Base-by-base conservation (phyloP, 2,329 filamentous ascomycete genomes). In the Blastomyces parvus region DNA sequence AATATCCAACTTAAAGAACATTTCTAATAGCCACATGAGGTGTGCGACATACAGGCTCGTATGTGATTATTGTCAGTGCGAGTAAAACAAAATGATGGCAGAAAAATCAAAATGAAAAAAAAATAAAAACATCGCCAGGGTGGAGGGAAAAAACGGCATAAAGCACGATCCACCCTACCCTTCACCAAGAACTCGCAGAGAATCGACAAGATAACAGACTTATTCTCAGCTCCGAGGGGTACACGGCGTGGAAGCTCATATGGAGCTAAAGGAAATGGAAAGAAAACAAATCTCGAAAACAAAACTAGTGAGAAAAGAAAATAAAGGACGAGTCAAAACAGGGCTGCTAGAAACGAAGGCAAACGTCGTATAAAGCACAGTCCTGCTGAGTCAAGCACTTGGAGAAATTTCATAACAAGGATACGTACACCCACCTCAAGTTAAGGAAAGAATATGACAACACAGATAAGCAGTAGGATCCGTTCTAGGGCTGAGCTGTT, bases 281-380 rank as follows among this genome's bases (percentile, higher is more conserved):
- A 48, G n/a, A 11, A 48, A 50, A 56, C 53, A 56, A 56, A 56
- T n/a, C 6, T 56, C n/a, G n/a, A 11, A 48, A 50, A 56, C 53
- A 56, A 56, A 56, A 36, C 6, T 56, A 56, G 5, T 17, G 8
- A 14, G 9, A 22, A 33, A 14, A 6, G 9, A 5, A 33, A 6
- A 56, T 42, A 14, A n/a, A 33, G 2, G 30, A 11, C 5, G 30
- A n/a, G 30, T 30, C 4, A 56, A 56, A 56, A 1, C 2, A 38
- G n/a, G 17, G 19, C 33, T 8, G 33, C 33, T 8, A 19, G 38
- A 8, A 6, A 19, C 13, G 1, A 30, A 33, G 36, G 11, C 3
- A 42, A 42, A 42, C 13, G 40, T 2, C 13, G 27, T 17, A n/a
- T 36, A 38, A 36, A 38, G 36, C 30, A n/a, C 17, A 0, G 7